Conservation (phyloP, 345 rosid genomes). For the Gossypium bickii region DNA sequence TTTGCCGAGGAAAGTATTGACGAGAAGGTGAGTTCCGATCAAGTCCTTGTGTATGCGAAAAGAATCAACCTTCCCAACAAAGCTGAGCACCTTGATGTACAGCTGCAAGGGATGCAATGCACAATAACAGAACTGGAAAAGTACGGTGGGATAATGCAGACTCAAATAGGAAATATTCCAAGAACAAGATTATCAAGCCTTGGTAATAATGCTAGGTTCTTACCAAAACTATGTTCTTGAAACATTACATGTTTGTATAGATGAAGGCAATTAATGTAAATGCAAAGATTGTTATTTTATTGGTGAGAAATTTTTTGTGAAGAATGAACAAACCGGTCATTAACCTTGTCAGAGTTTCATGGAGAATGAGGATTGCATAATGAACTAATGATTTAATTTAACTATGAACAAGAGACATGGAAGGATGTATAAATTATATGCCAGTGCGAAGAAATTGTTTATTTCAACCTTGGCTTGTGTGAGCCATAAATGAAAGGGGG, state of each 20-base stretch:
- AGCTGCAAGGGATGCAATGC: conserved; percentile 25
- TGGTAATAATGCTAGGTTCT: conserved; percentile 21
- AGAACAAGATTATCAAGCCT: conserved; percentile 23
- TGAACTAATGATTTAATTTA: conserved; percentile 13
- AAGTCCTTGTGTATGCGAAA: conserved; percentile 21
- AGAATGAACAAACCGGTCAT: background rate
- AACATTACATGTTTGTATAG: background rate
- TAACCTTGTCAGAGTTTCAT: background rate
- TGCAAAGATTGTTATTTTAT: background rate
- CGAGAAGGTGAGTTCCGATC: conserved; percentile 4
- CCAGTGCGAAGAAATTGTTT: no score
- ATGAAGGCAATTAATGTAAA: conserved; percentile 11
- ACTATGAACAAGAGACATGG: background rate
- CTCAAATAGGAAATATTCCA: conserved; percentile 20
- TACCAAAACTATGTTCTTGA: conserved; percentile 42
- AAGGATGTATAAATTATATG: no score
- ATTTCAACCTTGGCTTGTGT: background rate
- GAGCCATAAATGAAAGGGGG: conserved; percentile 16
- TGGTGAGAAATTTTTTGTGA: background rate
- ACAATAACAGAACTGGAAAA: conserved; percentile 27
- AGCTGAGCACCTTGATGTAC: conserved; percentile 20
- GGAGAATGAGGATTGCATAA: conserved; percentile 5
- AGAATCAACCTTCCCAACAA: conserved; percentile 10
- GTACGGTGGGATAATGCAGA: conserved; percentile 21
- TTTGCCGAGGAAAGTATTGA: background rate